These are phyloP conservation scores for Kluyveromyces marxianus DNA, from an alignment of 1,139 yeast genomes.

Conservation along the genomic window DNA sequence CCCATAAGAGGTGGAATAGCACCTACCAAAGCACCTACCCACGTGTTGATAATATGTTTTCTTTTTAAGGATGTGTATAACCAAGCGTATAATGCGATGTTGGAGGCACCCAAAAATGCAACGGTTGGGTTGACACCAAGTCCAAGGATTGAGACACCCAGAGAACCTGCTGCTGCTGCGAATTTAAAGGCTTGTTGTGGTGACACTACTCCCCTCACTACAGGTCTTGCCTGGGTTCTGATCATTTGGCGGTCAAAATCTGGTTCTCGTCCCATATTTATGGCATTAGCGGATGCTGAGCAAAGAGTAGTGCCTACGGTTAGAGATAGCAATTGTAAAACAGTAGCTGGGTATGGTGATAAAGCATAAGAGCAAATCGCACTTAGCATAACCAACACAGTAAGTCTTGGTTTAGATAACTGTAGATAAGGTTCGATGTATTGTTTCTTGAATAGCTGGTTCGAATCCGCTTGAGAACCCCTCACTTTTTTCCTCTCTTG, in stretches of 20 bases:
- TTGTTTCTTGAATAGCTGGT: slow-evolving; percentile 26
- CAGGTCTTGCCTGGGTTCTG: slow-evolving; percentile 84
- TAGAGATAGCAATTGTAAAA: slow-evolving; percentile 60
- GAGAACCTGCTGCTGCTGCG: slow-evolving; percentile 64
- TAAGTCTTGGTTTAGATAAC: slow-evolving; percentile 80
- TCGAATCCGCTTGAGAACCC: slow-evolving; percentile 11
- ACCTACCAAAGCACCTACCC: slow-evolving; percentile 98
- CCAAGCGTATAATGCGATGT: slow-evolving; percentile 82
- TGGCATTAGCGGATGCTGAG: slow-evolving; percentile 93
- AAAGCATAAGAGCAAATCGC: slow-evolving; percentile 91
- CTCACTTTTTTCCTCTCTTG: slow-evolving; percentile 13
- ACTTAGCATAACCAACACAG: slow-evolving; percentile 80
- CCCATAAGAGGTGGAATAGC: slow-evolving; percentile 99
- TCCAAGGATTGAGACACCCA: slow-evolving; percentile 64
- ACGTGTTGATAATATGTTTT: slow-evolving; percentile 76
- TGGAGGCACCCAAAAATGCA: slow-evolving; percentile 65
- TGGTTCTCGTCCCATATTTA: slow-evolving; percentile 95
- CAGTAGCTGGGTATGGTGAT: slow-evolving; percentile 71
- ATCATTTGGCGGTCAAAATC: slow-evolving; percentile 82
- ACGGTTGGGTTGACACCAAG: slow-evolving; percentile 84
- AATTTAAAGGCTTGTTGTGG: slow-evolving; percentile 72
- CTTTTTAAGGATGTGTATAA: slow-evolving; percentile 86
- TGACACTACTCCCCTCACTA: slow-evolving; percentile 73
- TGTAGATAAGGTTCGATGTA: slow-evolving; percentile 57
- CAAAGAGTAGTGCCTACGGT: slow-evolving; percentile 82